A percentile compares a stretch with the other conserved stretches of the same genome.
Conservation (phyloP, 1,284 basidiomycete species). For the Trametes sp. region DNA sequence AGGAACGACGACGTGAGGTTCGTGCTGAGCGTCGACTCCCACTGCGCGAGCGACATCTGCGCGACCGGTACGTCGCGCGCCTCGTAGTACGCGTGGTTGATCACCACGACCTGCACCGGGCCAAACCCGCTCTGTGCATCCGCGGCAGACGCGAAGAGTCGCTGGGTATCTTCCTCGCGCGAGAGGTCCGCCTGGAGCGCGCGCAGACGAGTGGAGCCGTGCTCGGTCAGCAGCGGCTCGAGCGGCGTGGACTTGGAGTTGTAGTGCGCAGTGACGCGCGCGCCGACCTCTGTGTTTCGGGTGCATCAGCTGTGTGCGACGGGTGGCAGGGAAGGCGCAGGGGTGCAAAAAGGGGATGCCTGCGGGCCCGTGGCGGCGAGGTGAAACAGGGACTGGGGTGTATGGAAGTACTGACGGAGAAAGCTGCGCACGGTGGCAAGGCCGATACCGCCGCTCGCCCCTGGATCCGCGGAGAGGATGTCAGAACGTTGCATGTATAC, state of each 20-base stretch:
- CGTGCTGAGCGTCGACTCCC: conserved; percentile 66
- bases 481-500: not conserved
- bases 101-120: conserved; percentile 61
- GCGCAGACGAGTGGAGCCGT: conserved; percentile 47
- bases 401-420: conserved; percentile 47
- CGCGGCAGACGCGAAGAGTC: conserved; percentile 50
- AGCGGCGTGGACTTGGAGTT: conserved; percentile 61
- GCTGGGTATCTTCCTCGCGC: conserved; percentile 58
- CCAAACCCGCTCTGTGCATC: conserved; percentile 47
- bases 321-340: conserved; percentile 2
- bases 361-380: not conserved
- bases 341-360: not conserved
- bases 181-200: conserved; percentile 65
- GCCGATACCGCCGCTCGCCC: conserved; percentile 51
- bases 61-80: conserved; percentile 56
- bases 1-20: conserved; percentile 78
- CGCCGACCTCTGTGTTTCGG: conserved; percentile 46
- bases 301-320: not conserved
- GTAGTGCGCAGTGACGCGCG: conserved; percentile 78
- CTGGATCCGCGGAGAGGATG: conserved; percentile 18
- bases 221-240: conserved; percentile 49
- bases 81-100: conserved; percentile 73
- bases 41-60: conserved; percentile 69
- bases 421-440: conserved; percentile 46
- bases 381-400: conserved; percentile 11